Percentiles rank a stretch among this genome's conserved stretches.
Evolutionary conservation across 306 rosid species (phyloP).

Genomic region (Luffa aegyptiaca): DNA sequence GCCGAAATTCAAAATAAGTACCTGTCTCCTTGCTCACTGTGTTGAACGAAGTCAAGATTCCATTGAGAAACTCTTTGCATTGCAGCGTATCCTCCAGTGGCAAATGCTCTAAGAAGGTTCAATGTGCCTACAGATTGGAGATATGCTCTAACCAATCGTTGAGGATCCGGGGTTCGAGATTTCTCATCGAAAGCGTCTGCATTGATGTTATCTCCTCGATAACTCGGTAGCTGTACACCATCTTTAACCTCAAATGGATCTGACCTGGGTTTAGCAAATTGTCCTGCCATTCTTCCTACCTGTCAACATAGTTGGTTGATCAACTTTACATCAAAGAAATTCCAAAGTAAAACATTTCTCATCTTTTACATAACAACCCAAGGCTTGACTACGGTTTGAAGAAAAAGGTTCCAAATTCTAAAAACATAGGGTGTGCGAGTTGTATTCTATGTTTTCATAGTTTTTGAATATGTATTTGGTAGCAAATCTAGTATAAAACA

Average conservation of each 20-base stretch:
- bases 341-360: neutral
- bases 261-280: constrained; percentile 33
- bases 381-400: neutral
- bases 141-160: constrained; percentile 34
- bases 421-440: neutral
- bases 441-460: neutral
- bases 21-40: constrained; percentile 34
- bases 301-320: neutral
- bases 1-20: neutral
- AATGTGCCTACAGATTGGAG: constrained; percentile 34
- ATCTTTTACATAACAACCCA: neutral
- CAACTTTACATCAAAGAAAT: neutral
- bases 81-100: constrained; percentile 40
- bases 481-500: neutral
- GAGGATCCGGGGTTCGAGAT: constrained; percentile 29
- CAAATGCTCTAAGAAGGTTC: constrained; percentile 36
- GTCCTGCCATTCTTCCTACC: constrained; percentile 43
- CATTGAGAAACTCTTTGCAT: constrained; percentile 34
- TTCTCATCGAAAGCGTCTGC: constrained; percentile 28
- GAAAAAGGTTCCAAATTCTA: neutral
- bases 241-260: constrained; percentile 28
- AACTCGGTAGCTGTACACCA: constrained; percentile 30
- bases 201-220: constrained; percentile 32
- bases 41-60: constrained; percentile 33
- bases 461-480: neutral